phyloP scores from a whole-genome alignment of 1,284 basidiomycete genomes.

The Tilletia caries region DNA sequence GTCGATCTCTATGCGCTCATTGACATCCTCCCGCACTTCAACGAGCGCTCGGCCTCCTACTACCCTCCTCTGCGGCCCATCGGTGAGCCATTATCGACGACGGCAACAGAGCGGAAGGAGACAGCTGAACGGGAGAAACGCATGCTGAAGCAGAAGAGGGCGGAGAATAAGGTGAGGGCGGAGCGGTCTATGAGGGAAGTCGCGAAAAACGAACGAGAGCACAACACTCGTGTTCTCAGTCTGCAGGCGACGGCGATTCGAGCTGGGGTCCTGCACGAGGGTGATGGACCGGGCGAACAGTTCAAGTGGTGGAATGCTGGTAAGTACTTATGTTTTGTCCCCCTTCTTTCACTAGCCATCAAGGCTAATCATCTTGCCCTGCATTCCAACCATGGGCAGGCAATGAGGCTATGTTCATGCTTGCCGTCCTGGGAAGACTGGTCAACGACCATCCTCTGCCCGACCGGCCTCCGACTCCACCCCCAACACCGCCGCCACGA shows the following conservation, averaged over 20 bases:
- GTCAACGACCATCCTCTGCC: neutral
- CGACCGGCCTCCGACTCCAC: neutral
- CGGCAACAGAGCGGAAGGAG: neutral
- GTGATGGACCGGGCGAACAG: neutral
- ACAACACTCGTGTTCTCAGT: no score
- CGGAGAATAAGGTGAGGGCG: neutral
- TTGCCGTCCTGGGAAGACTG: neutral
- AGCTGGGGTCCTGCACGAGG: neutral
- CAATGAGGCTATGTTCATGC: conserved; percentile 7
- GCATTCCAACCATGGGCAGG: neutral
- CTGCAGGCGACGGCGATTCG: neutral
- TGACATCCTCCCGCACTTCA: neutral
- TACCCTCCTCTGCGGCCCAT: neutral
- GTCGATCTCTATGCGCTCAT: conserved; percentile 4
- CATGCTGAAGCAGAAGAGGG: neutral
- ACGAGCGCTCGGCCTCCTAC: neutral
- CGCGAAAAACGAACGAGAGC: neutral
- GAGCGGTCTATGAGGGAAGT: neutral
- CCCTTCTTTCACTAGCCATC: no score
- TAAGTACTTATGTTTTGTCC: neutral
- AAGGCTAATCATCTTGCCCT: no score
- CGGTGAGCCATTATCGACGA: neutral
- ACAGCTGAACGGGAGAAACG: neutral
- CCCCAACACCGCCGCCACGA: neutral
- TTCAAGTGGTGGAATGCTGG: conserved; percentile 3